Base-by-base conservation (phyloP, 148 eudicot species). In the Polygonum aviculare region DNA sequence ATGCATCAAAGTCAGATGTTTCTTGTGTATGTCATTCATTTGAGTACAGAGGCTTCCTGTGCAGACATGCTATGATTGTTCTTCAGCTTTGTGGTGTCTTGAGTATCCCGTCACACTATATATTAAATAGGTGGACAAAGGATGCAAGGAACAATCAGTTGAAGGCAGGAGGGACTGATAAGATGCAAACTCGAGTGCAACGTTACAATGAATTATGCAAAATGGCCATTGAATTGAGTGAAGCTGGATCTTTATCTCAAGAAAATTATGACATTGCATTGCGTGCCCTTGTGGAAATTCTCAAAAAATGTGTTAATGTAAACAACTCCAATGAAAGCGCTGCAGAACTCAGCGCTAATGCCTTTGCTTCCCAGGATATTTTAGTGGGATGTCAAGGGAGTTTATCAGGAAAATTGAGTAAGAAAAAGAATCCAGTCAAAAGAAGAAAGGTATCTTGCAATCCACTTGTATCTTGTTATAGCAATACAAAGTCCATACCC, bases 61-160 rank as follows among this genome's bases (percentile, higher is more conserved):
- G 89, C 60, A 82, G 89, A 79, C 89, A 86, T 75, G 84, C 87
- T 1, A 77, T 86, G 89, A 78, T 86, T 72, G 85, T 84, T 79
- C 89, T 86, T 69, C 89, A 86, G 79, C 82, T 86, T 35, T 84
- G 81, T 78, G 89, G 89, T 48, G 73, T 84, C 33, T 80, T 79
- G 7, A 76, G 85, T 78, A 82, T 86, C 72, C 89, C 89, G 22
- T 54, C 84, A 57, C 87, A 84, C 49, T 86, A 86, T 72, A 84
- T 86, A 82, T 48, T 81, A 76, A 76, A 62, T 51, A 82, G 89
- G 73, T 86, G 89, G 89, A 86, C 83, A 74, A 86, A 86, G 82
- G 87, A 82, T 75, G 89, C 87, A 36, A 86, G 82, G 80, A 72
- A 76, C 48, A 79, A 72, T 36, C 84, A 78, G 59, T 72, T 74